phyloP scores from a whole-genome alignment of 495 filamentous ascomycete genomes.

The Penicillium turbatum region DNA sequence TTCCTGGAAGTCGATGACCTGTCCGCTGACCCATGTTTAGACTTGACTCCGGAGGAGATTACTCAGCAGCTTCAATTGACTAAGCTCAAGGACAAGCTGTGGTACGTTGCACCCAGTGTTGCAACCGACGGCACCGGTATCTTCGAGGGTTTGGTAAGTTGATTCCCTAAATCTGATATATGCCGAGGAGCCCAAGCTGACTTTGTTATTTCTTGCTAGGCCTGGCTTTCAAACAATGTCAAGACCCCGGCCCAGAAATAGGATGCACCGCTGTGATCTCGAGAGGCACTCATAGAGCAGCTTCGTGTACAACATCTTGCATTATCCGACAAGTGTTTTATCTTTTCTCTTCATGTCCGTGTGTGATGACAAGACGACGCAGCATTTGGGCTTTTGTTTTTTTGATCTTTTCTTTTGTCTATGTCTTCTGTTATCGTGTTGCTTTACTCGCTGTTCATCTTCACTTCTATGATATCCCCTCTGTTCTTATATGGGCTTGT shows the following conservation, averaged over 20 bases:
- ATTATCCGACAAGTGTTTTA: constrained; percentile 24
- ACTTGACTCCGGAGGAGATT: constrained; percentile 81
- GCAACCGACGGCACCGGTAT: constrained; percentile 92
- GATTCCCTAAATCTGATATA: background rate
- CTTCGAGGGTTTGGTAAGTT: constrained; percentile 80
- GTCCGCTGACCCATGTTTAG: constrained; percentile 43
- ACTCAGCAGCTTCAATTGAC: constrained; percentile 79
- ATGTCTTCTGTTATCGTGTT: constrained; percentile 16
- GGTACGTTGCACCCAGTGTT: constrained; percentile 94
- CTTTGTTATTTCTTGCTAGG: constrained; percentile 38
- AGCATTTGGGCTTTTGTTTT: constrained; percentile 38
- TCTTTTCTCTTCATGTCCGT: constrained; percentile 38
- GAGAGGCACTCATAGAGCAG: constrained; percentile 20
- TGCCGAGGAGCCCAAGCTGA: background rate
- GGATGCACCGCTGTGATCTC: constrained; percentile 20
- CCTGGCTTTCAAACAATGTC: constrained; percentile 92
- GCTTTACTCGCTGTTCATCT: constrained; percentile 16
- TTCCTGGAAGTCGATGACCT: background rate
- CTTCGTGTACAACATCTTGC: constrained; percentile 42
- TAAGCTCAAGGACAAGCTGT: constrained; percentile 85
- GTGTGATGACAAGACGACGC: constrained; percentile 46
- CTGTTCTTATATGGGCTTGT: constrained; percentile 28
- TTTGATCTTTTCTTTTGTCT: constrained; percentile 21
- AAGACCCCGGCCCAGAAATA: constrained; percentile 62
- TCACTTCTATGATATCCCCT: constrained; percentile 35